These are phyloP conservation scores for Tolypocladium endophyticum DNA, from an alignment of 2,329 filamentous ascomycete genomes.

Conservation along the genomic window DNA sequence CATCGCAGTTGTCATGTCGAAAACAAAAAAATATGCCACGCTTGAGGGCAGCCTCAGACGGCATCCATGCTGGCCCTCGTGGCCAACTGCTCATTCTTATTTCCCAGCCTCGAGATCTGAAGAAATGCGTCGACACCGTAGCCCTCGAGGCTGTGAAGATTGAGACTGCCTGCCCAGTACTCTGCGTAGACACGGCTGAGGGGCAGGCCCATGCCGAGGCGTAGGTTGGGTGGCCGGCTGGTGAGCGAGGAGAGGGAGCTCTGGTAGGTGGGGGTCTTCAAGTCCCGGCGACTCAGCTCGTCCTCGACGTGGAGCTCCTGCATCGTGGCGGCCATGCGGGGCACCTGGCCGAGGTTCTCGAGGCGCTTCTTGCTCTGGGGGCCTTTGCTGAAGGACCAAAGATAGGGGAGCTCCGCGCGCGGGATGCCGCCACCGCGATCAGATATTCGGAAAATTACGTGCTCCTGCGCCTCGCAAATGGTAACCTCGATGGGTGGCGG, in stretches of 20 bases:
- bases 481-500: constrained; percentile 87
- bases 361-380: constrained; percentile 67
- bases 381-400: constrained; percentile 97
- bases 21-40: background rate
- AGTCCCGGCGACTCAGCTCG: constrained; percentile 27
- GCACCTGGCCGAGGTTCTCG: constrained; percentile 78
- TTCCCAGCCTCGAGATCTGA: constrained; percentile 91
- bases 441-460: constrained; percentile 92
- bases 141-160: constrained; percentile 85
- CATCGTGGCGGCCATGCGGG: constrained; percentile 85
- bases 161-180: constrained; percentile 91
- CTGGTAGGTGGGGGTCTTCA: constrained; percentile 29
- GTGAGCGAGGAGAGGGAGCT: constrained; percentile 72
- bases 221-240: constrained; percentile 72
- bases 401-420: constrained; percentile 70
- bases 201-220: constrained; percentile 85
- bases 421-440: constrained; percentile 92
- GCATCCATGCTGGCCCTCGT: constrained; percentile 70
- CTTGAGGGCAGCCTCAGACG: constrained; percentile 23
- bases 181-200: constrained; percentile 93
- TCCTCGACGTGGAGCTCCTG: constrained; percentile 62
- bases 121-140: constrained; percentile 95
- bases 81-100: constrained; percentile 92
- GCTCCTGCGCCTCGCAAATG: constrained; percentile 85
- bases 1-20: background rate